Evolutionary conservation across 2,329 filamentous ascomycete genomes (phyloP), one percentile per base, ranked within the genome.

Genomic region (Aspergillus puulaauensis): DNA sequence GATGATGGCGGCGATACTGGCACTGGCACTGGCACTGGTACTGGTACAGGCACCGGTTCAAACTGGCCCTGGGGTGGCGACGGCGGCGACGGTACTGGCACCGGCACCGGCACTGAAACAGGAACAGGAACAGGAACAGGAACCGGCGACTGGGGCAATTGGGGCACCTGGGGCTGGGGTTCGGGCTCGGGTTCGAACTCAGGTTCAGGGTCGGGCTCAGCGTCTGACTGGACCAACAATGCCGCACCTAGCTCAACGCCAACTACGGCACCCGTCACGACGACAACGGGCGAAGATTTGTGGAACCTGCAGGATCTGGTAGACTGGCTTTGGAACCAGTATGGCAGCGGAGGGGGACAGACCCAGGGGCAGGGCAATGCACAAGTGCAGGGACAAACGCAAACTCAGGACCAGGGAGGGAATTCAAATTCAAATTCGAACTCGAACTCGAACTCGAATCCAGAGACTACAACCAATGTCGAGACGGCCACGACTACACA

Each of bases 301-400:
- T 49, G 33, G n/a, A 55, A 49, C 21, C 43, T 56, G 15, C 39
- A 56, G 27, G 54, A 56, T 39, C 23, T 56, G 40, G 15, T 56
- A 9, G 40, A 56, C n/a, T 56, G 54, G 54, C 39, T 56, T 40
- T 35, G 27, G 40, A 41, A n/a, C 14, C 40, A 21, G 46, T 55
- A 49, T 50, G 23, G 23, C 3, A 23, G 27, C 6, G 24, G 12
- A 15, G 21, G 27, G 7, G 41, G 19, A 0, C 41, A 44, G 21
- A 44, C 41, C 19, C 41, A 45, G 41, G 19, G 19, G 6, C 41
- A 45, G 21, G 17, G 9, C 3, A 40, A 17, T 17, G n/a, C 15
- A 40, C 14, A 40, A 3, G 37, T 9, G 9, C 37, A 40, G n/a
- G 14, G 37, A 15, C 39, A 41, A 17, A 21, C 41, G 3, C 41